Percentiles rank a stretch among this genome's conserved stretches.
Evolutionary conservation across 768 basidiomycete species (phyloP).

Genomic region (Boletus subparvulus): DNA sequence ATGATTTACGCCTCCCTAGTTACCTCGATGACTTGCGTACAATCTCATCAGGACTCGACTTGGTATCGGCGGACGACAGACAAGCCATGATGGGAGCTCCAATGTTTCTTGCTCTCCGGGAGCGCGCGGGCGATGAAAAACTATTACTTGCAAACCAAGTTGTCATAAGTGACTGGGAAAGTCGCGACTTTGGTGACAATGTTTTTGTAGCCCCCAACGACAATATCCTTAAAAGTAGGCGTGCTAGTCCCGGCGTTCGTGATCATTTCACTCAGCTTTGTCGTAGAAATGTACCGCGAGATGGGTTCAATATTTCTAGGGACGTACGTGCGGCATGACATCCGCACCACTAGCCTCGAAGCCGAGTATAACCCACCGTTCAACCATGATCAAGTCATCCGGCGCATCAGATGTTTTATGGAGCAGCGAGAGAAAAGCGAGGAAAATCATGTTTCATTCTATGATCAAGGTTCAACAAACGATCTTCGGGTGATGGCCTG

Average conservation of each 20-base stretch:
- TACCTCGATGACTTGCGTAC: conserved; percentile 14
- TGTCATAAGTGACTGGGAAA: conserved; percentile 13
- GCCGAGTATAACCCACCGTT: neutral
- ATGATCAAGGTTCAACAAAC: neutral
- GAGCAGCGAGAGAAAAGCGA: conserved; percentile 6
- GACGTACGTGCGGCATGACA: conserved; percentile 3
- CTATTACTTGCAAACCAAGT: conserved; percentile 11
- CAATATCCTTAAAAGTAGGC: conserved; percentile 8
- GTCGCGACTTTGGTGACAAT: neutral
- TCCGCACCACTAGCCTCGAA: neutral
- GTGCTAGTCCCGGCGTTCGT: neutral
- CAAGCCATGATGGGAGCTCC: conserved; percentile 1
- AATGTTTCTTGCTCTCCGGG: conserved; percentile 10
- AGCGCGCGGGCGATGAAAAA: neutral
- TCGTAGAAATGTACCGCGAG: conserved; percentile 10
- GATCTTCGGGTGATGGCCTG: conserved; percentile 1
- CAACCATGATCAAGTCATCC: neutral
- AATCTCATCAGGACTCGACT: conserved; percentile 11
- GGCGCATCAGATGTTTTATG: conserved; percentile 10
- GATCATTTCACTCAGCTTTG: neutral
- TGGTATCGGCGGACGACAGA: conserved; percentile 7
- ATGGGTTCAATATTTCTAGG: conserved; percentile 16
- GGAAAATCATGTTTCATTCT: conserved; percentile 1
- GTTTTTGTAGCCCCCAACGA: conserved; percentile 15
- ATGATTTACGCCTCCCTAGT: conserved; percentile 2